Base-by-base conservation (phyloP, 371 early-diverging fungal genomes). In the Mucor indicus region DNA sequence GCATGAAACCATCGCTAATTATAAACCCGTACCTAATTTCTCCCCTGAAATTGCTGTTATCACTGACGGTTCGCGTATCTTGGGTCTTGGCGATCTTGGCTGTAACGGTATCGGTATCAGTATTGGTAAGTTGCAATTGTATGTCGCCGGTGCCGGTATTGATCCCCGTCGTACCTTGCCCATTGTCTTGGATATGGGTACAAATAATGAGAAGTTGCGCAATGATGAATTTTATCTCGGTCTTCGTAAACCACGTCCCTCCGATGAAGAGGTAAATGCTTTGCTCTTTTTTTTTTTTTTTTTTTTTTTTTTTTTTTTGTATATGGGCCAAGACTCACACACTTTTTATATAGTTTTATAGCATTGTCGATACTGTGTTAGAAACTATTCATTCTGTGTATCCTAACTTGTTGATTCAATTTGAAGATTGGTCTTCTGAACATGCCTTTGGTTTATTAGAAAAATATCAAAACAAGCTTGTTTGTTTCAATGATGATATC, bases 91-190 rank as follows among this genome's bases (percentile, higher is more conserved):
- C 15, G 95, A 95, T 64, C 75, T 92, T 42, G 95, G 95, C 53
- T 75, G 93, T 19, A 87, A 86, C 51, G 96, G 96, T 15, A 89
- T 93, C 83, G 93, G 90, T 20, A 95, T 95, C 54, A 90, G 93
- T 10, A 83, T 93, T 23, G 95, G 94, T 35, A 95, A 94, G 67
- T 83, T 94, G 1, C 92, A 92, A 52, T 78, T 94, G 3, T 92
- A 94, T 51, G 85, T 90, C 8, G 96, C 90, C 17, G 91, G 87
- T 35, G 96, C 90, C 15, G 96, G 96, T 38, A 80, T 95, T 24
- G 83, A 92, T 58, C 96, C 95, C 19, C 63, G 83, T 21, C 74
- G 81, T n/a, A 89, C 90, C 4, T 69, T 95, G 27, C 95, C 96
- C 27, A 90, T 95, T 58, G 79, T 85, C 13, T 69, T 95, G 25